Evolutionary conservation across 208 protist genomes (phyloP), one percentile per base, ranked within the genome.

Genomic region (Leishmania tropica): DNA sequence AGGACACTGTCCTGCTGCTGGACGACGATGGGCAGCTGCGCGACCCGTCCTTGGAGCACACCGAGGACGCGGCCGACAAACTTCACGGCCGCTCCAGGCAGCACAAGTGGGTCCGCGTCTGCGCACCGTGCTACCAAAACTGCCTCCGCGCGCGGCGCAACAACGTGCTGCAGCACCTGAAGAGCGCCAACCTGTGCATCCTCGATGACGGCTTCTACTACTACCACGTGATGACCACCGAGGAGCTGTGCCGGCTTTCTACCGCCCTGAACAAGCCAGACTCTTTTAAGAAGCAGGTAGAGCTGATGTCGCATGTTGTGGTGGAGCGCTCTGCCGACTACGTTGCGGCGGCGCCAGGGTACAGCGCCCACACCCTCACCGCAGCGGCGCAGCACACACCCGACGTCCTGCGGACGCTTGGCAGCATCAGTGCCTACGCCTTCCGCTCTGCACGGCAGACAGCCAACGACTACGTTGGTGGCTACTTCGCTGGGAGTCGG

Each of bases 191-290:
- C 74, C 75, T 83, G 37, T 87, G 80, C 79, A 87, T 93, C 76
- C 81, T 95, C 24, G 83, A 89, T 47, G 92, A 95, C 76, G 89
- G 89, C 48, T 84, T 81, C 75, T 88, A 89, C 51, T 89, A 91
- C 81, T 95, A 88, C 79, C 85, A 91, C 74, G 92, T 93, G 53
- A 85, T 93, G 51, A 79, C 80, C 6, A 79, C 81, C 3, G 84
- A 92, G 54, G 89, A 95, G 73, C 81, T 88, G 64, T 79, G 70
- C n/a, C 68, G 80, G 6, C 64, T 95, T 4, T 81, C 84, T 58
- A 90, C 83, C 75, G 76, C 86, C 15, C 80, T 89, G 42, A 88
- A 74, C n/a, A 85, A 88, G 68, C 90, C 88, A 28, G 92, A 92
- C 42, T 87, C 87, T 10, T 82, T 87, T 40, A 81, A 78, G 53